These are phyloP conservation scores for Musa acuminata DNA, from an alignment of 176 grass and related monocot genomes.

Conservation along the genomic window DNA sequence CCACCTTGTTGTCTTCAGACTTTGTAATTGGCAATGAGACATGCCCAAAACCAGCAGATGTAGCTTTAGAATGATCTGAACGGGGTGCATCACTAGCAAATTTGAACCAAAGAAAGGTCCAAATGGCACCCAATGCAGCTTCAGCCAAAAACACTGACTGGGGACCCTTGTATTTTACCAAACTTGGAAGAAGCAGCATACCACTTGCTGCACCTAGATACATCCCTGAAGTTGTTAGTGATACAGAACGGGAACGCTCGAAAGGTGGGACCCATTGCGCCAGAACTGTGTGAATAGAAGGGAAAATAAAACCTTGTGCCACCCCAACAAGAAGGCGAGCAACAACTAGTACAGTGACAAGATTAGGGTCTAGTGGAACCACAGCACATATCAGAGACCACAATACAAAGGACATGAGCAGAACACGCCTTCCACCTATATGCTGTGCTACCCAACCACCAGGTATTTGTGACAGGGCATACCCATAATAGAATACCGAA, in stretches of 20 bases:
- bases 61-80: conserved; percentile 36
- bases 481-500: conserved; percentile 66
- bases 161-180: conserved; percentile 49
- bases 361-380: conserved; percentile 52
- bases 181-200: conserved; percentile 56
- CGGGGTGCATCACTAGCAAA: conserved; percentile 54
- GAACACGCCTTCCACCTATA: conserved; percentile 52
- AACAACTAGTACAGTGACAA: conserved; percentile 28
- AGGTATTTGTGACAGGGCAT: conserved; percentile 67
- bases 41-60: conserved; percentile 8
- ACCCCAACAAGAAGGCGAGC: conserved; percentile 67
- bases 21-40: conserved; percentile 30
- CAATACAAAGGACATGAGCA: conserved; percentile 51
- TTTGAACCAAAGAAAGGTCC: conserved; percentile 61
- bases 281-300: conserved; percentile 71
- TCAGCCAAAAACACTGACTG: conserved; percentile 63
- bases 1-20: conserved; percentile 32
- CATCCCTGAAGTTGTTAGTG: conserved; percentile 78
- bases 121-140: conserved; percentile 44
- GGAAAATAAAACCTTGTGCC: conserved; percentile 78
- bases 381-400: conserved; percentile 70
- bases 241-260: conserved; percentile 67
- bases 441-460: conserved; percentile 69
- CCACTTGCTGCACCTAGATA: conserved; percentile 76
- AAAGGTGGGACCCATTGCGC: conserved; percentile 73